A percentile compares a stretch with the other conserved stretches of the same genome.
These are phyloP conservation scores for Aspergillus steynii DNA, from an alignment of 495 filamentous ascomycete species.

Conservation along the genomic window DNA sequence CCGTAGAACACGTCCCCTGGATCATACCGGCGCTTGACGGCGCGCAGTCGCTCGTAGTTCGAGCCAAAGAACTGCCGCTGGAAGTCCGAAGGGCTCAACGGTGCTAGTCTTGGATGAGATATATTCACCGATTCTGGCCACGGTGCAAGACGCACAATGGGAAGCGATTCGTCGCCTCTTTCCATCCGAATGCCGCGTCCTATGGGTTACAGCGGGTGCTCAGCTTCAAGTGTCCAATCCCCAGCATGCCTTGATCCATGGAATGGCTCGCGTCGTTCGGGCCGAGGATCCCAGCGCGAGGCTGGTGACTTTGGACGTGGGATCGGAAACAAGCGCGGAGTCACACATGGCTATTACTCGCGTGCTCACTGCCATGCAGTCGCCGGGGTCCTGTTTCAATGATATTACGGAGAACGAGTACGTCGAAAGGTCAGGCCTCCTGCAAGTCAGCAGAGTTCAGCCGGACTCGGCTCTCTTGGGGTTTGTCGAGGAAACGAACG, in stretches of 20 bases:
- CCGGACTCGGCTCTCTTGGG: no score
- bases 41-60: no score
- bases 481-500: no score
- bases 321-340: constrained; percentile 14
- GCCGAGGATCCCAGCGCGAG: constrained; percentile 25
- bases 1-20: no score
- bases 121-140: constrained; percentile 4
- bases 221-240: constrained; percentile 31
- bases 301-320: constrained; percentile 36
- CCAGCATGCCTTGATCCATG: constrained; percentile 26
- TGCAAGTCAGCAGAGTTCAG: no score
- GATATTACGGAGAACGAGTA: no score
- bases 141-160: constrained; percentile 9
- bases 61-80: no score
- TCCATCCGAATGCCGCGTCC: neutral
- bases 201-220: constrained; percentile 38
- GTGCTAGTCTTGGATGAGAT: constrained; percentile 8
- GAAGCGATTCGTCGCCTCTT: constrained; percentile 1
- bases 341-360: neutral
- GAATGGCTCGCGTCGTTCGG: constrained; percentile 29
- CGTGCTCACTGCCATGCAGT: no score
- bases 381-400: no score
- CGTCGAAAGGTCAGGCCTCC: no score
- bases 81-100: neutral
- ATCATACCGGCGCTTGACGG: no score